Base-by-base conservation (phyloP, 805 yeast species). In the Hanseniaspora lindneri region DNA sequence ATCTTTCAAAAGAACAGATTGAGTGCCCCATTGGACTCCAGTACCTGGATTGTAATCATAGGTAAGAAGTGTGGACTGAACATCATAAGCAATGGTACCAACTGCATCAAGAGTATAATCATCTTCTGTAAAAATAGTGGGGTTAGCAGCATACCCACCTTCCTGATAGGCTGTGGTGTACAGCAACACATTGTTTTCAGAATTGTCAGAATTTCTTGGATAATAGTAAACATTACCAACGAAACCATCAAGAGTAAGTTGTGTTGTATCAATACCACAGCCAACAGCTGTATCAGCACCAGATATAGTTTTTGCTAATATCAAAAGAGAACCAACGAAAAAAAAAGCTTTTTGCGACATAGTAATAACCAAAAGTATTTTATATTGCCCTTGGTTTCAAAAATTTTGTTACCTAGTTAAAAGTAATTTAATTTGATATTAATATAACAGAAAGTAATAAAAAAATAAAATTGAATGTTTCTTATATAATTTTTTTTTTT, bases 191-290 rank as follows among this genome's bases (percentile, higher is more conserved):
- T 11, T 14, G n/a, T 30, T 30, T 30, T 30, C 17, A 7, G 6
- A 6, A 11, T n/a, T 6, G 1, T 39, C 17, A 16, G 9, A 5
- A 20, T 8, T 9, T 11, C 4, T 10, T 4, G 44, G 44, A 29
- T 40, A 40, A n/a, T 40, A 40, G 35, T 40, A 40, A 13, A 40
- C 23, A 20, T n/a, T 20, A 20, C 44, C 44, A 4, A 20, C 25
- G 4, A 40, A 29, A 2, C 44, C 44, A 40, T 27, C 29, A 27
- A 27, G 10, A 27, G 29, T 11, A 9, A 27, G 29, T 11, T 27
- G 8, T 9, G 11, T 40, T 14, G 8, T 27, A 27, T 27, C 29
- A 8, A 27, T 27, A 27, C 10, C 8, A 11, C 29, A 27, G 29
- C 29, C 29, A 27, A 27, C 29, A 9, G 10, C 29, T 27, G 11